phyloP scores from a whole-genome alignment of 148 eudicot species.

The Drosera capensis region DNA sequence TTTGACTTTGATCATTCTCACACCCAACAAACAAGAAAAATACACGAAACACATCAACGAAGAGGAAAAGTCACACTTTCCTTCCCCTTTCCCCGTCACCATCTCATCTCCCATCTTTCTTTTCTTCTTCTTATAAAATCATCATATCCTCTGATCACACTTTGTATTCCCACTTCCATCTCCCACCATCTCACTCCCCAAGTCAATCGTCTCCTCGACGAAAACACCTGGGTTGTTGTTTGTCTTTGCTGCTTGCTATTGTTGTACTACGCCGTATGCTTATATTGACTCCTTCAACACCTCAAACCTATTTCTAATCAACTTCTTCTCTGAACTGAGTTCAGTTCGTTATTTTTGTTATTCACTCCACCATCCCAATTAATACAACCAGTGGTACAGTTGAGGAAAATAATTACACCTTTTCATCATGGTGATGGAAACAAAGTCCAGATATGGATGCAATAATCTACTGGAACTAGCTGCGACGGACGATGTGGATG shows the following conservation, averaged over 20 bases:
- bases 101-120: constrained; percentile 5
- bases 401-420: background rate
- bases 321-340: background rate
- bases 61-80: constrained; percentile 62
- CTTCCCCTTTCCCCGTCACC: constrained; percentile 19
- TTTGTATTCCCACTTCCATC: background rate
- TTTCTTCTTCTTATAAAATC: constrained; percentile 19
- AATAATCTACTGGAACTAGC: constrained; percentile 62
- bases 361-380: too few species aligned
- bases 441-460: background rate
- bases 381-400: background rate
- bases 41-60: constrained; percentile 3
- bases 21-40: constrained; percentile 5
- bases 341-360: too few species aligned
- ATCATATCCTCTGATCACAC: constrained; percentile 8
- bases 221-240: background rate
- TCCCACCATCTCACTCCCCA: background rate
- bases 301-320: background rate
- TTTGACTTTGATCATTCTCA: constrained; percentile 32
- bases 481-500: constrained; percentile 41
- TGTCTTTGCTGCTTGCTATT: background rate
- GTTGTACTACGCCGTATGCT: background rate
- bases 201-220: background rate
- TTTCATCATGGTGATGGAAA: constrained; percentile 19
- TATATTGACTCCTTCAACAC: background rate